Conservation (phyloP, 2,329 filamentous ascomycete genomes). For the Tolypocladium inflatum region DNA sequence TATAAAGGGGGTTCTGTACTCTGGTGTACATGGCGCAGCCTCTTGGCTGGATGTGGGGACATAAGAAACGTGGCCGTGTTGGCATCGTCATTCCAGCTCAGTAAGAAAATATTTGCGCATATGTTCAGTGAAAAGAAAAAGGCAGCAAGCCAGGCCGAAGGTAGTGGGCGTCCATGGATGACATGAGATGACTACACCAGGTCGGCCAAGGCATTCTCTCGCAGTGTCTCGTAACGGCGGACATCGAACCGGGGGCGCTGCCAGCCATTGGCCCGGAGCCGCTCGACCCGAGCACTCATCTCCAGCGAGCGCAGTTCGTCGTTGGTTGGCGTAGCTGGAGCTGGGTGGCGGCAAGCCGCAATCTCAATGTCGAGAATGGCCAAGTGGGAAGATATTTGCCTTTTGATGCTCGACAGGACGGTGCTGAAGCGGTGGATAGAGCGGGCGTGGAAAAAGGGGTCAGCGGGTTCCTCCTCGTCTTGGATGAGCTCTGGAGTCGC, state of each 20-base stretch:
- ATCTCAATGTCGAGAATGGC: conserved; percentile 33
- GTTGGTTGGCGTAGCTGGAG: conserved; percentile 10
- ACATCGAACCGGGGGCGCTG: conserved; percentile 45
- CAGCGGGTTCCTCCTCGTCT: conserved; percentile 10
- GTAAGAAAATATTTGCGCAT: background rate
- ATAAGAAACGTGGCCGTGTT: background rate
- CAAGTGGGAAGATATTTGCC: conserved; percentile 40
- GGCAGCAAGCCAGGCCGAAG: background rate
- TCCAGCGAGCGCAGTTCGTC: conserved; percentile 30
- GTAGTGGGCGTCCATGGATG: background rate
- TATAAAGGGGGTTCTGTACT: background rate
- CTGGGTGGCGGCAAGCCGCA: conserved; percentile 13
- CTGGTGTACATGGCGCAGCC: background rate
- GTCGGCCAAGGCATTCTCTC: conserved; percentile 42
- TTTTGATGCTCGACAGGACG: conserved; percentile 35
- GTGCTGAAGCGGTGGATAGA: conserved; percentile 40
- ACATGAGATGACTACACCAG: conserved; percentile 16
- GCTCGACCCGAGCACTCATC: conserved; percentile 42
- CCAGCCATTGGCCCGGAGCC: conserved; percentile 45
- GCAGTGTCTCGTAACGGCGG: conserved; percentile 40
- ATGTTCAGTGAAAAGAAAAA: background rate
- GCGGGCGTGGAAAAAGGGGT: conserved; percentile 29
- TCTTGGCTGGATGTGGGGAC: background rate
- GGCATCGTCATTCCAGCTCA: background rate
- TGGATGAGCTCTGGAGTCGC: conserved; percentile 6